phyloP scores from a whole-genome alignment of 2,329 filamentous ascomycete species.

The Sarocladiaceae sp. region DNA sequence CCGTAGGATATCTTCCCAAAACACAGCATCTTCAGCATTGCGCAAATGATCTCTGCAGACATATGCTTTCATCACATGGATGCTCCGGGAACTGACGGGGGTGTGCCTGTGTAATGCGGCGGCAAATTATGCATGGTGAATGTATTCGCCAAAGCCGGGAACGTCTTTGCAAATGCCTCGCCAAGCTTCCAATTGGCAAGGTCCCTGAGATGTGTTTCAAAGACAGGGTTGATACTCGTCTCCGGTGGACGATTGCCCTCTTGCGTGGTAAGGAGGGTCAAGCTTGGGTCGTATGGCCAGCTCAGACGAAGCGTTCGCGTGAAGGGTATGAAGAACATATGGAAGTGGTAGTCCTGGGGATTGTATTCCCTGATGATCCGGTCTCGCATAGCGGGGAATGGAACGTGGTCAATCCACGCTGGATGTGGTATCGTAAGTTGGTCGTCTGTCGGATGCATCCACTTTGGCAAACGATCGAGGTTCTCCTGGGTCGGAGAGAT shows the following conservation, averaged over 20 bases:
- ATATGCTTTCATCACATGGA: too few relatives aligned
- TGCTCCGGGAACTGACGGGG: neutral
- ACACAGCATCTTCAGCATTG: too few relatives aligned
- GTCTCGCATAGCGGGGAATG: constrained; percentile 75
- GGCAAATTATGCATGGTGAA: constrained; percentile 20
- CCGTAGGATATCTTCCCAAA: too few relatives aligned
- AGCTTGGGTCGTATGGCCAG: constrained; percentile 76
- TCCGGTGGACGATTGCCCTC: constrained; percentile 46
- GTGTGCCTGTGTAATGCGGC: neutral
- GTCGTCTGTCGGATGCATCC: constrained; percentile 60
- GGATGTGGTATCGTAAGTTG: constrained; percentile 69
- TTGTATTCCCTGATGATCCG: constrained; percentile 50
- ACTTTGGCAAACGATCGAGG: constrained; percentile 72
- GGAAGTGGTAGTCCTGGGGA: constrained; percentile 56
- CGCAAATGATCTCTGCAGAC: too few relatives aligned
- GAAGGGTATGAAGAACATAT: constrained; percentile 80
- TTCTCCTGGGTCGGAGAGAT: constrained; percentile 76
- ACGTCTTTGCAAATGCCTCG: constrained; percentile 59
- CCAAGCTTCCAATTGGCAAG: constrained; percentile 81
- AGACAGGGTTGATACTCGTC: constrained; percentile 78
- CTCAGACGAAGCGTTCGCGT: constrained; percentile 73
- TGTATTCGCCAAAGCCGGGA: constrained; percentile 43
- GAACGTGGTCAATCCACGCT: constrained; percentile 77
- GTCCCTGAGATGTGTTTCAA: constrained; percentile 72
- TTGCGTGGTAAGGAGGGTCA: constrained; percentile 59